Evolutionary conservation across 306 rosid species (phyloP).

Genomic region (Cicer cuneatum): DNA sequence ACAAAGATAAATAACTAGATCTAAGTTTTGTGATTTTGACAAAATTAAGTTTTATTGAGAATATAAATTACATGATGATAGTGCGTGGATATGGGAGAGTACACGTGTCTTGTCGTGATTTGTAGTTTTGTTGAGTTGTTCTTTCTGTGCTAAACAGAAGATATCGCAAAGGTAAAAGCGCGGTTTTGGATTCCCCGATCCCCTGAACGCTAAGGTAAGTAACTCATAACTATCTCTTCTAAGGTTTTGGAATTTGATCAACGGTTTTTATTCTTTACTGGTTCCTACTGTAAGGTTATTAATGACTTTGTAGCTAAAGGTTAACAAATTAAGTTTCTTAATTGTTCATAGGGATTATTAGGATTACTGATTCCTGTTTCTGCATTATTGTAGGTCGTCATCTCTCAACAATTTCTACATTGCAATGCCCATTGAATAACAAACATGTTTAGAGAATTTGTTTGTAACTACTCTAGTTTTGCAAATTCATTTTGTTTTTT

Average conservation of each 20-base stretch:
- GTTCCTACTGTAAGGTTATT: too few species aligned
- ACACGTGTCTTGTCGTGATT: neutral
- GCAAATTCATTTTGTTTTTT: conserved; percentile 28
- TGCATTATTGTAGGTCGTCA: too few species aligned
- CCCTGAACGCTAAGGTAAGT: conserved; percentile 9
- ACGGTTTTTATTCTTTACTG: too few species aligned
- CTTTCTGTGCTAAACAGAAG: neutral
- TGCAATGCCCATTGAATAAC: neutral
- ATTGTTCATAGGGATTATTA: too few species aligned
- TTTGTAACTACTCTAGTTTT: neutral
- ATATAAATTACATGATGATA: neutral
- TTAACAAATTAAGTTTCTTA: too few species aligned
- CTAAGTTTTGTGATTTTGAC: neutral
- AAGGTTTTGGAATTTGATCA: too few species aligned
- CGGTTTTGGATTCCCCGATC: conserved; percentile 1
- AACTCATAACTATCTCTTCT: neutral
- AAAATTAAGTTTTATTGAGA: neutral
- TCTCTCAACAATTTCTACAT: neutral
- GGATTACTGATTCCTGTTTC: too few species aligned
- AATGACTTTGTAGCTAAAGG: too few species aligned
- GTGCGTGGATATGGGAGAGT: neutral
- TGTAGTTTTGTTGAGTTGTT: neutral
- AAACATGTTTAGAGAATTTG: conserved; percentile 9
- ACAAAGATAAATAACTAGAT: neutral
- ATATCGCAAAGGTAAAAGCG: neutral